Base-by-base conservation (phyloP, 352 stramenopile genomes). In the Elongisporangium anandrum region DNA sequence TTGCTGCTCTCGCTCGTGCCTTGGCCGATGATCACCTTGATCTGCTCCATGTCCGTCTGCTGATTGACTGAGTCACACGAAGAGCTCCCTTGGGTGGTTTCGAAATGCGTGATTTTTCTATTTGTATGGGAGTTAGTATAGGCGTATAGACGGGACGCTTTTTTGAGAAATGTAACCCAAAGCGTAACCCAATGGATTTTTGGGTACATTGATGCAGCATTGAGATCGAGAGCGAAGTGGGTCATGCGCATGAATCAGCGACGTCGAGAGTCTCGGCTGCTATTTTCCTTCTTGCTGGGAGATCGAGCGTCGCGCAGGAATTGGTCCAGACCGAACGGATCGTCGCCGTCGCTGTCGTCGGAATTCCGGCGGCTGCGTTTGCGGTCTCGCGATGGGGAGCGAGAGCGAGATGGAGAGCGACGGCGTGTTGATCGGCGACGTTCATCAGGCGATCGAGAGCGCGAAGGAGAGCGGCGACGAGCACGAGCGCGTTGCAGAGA, bases 301-400 rank as follows among this genome's bases (percentile, higher is more conserved):
- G 29, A 41, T 15, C 85, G 78, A 10, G 85, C 85, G 38, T 95
- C 83, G 13, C 81, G 82, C 22, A 95, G 65, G 58, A 95, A 94
- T 62, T 91, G 78, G 57, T 94, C 88, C 24, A 96, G 63, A 17
- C 85, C 86, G 38, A 93, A 96, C 38, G 88, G 88, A 50, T 96
- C 88, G 55, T 90, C 75, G 20, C 74, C 68, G 22, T 76, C 75
- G 41, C 77, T 83, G 45, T 69, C 66, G 50, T 86, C 73, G 53
- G 65, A 50, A 5, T 74, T 70, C 51, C 71, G 75, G 12, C 70
- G 75, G 29, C 65, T 71, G 56, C 84, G 77, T 54, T 88, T 87
- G 17, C 73, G 70, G 48, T 86, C 66, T 19, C 75, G 64, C 50
- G 75, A 83, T 0, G 66, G 69, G 23, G 74, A 85, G 1, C 64